Base-by-base conservation (phyloP, 345 rosid genomes). In the Moringa oleifera region DNA sequence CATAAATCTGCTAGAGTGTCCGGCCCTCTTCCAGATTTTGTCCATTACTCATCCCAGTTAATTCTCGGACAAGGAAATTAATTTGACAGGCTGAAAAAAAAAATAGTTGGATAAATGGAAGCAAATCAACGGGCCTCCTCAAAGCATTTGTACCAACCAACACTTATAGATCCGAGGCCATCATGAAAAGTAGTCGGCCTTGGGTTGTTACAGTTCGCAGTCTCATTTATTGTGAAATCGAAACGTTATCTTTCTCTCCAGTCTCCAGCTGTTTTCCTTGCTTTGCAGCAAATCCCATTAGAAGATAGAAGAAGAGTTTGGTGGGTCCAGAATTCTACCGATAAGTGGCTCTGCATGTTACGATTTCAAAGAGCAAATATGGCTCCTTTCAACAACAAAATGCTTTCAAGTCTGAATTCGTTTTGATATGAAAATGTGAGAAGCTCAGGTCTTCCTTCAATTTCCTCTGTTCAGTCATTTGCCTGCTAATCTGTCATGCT, bases 1-100 rank as follows among this genome's bases (percentile, higher is more conserved):
- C 89, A 78, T 71, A 80, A 80, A 73, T 66, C 61, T 56, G 68
- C 25, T 46, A 61, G 47, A 24, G 23, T 17, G 18, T 2, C 16
- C 6, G 6, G 11, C 5, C 37, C 5, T 28, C 33, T 28, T 8
- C 33, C 3, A 28, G 8, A 28, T 28, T 28, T 8, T 2, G 8
- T 28, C 25, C 15, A 0, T 64, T 12, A 31, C 21, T 12, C 31
- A 46, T 52, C 15, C 21, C 11, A 13, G 25, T 45, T 21, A 66
- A 12, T 58, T 66, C 19, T 36, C n/a, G 15, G 20, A 19, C 25
- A 20, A 10, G 12, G 11, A 57, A 56, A 33, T 54, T n/a, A n/a
- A n/a, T 28, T 33, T 16, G 61, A 65, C 54, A 24, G 19, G 4
- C 15, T 18, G 19, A 57, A 6, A 20, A 53, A 7, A 12, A 47